Conservation (phyloP, 2,329 filamentous ascomycete species). For the Thyridium curvatum region DNA sequence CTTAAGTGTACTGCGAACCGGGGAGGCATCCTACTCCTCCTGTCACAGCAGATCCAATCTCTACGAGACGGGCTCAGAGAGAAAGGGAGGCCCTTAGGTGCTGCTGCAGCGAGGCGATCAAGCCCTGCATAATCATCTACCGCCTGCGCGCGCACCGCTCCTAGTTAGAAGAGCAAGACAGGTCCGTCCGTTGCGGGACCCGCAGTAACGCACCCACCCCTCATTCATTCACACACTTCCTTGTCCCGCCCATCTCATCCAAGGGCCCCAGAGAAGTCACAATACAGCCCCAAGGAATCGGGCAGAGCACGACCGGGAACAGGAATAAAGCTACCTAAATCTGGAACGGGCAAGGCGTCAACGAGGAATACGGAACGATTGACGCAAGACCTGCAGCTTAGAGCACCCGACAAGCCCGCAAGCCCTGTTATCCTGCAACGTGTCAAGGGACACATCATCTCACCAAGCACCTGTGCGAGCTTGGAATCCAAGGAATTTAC, state of each 20-base stretch:
- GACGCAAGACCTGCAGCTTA: conserved; percentile 48
- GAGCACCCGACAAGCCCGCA: conserved; percentile 32
- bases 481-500: conserved; percentile 51
- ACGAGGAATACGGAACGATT: conserved; percentile 28
- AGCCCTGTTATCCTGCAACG: conserved; percentile 52
- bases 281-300: conserved; percentile 38
- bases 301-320: conserved; percentile 27
- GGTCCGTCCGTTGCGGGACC: conserved; percentile 17
- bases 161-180: too few species aligned
- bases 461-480: conserved; percentile 49
- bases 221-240: conserved; percentile 1
- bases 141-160: conserved; percentile 10
- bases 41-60: neutral
- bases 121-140: conserved; percentile 12
- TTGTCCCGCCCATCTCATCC: conserved; percentile 13
- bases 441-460: conserved; percentile 58
- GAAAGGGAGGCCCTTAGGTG: conserved; percentile 5
- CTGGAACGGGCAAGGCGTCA: too few species aligned
- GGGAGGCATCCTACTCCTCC: too few species aligned
- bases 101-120: conserved; percentile 23
- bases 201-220: conserved; percentile 29
- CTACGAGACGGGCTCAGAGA: conserved; percentile 3
- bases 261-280: conserved; percentile 7
- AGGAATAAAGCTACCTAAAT: conserved; percentile 1
- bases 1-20: too few species aligned